Evolutionary conservation across 768 basidiomycete genomes (phyloP), one percentile per base, ranked within the genome.

Genomic region (Boletus edulis): DNA sequence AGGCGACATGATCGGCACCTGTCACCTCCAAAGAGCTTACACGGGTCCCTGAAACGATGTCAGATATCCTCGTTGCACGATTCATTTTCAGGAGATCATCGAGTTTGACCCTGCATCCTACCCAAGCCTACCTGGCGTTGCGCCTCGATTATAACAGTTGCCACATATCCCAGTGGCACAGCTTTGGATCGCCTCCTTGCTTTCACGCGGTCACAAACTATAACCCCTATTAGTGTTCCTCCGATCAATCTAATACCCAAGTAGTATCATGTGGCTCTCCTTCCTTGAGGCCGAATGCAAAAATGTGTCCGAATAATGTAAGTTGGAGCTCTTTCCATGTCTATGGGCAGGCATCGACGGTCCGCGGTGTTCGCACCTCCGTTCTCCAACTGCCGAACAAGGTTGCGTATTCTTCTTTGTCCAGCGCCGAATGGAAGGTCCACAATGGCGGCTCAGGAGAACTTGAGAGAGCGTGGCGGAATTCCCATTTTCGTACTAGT

Each of bases 361-460:
- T 35, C 59, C 56, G 62, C 59, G 59, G 62, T 44, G 31, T 58
- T 51, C 37, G 31, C 27, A 54, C 50, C 55, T 46, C 52, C 55
- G 54, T 61, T 44, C 51, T 48, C 42, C 54, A 49, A 17, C 18
- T 18, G 1, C 41, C 20, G 8, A 22, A 43, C 32, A 50, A 39
- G 48, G 46, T 50, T 20, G 24, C 22, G n/a, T 27, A 22, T 47
- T 47, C 14, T 48, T 51, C 52, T 51, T 51, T 52, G 54, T 64
- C 48, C 42, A 41, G 39, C 50, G 35, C 38, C 43, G 51, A 64
- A 61, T 52, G 51, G 54, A 65, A 62, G 58, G 12, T 49, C 60
- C 61, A 48, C 27, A 22, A 34, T 6, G 29, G 27, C 22, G 51
- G 52, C 35, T 50, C 45, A 58, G 52, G 29, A 24, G 24, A 24